These are phyloP conservation scores for Fragaria vesca DNA, from an alignment of 306 rosid species.

Conservation along the genomic window DNA sequence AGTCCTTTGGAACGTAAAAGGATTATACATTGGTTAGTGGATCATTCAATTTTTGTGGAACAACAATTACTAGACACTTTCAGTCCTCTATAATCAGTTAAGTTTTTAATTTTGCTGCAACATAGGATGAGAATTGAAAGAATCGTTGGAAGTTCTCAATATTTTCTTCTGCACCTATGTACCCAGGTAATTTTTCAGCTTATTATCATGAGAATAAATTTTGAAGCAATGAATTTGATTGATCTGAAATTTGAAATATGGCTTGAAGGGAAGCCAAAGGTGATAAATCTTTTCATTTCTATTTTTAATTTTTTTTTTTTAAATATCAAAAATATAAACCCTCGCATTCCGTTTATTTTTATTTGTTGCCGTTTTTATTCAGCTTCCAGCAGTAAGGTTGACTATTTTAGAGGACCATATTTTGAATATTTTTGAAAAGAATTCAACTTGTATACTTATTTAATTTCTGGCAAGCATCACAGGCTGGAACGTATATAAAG, in stretches of 20 bases:
- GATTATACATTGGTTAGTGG: slow-evolving; percentile 79
- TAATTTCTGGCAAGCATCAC: slow-evolving; percentile 2
- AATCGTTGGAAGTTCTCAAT: slow-evolving; percentile 71
- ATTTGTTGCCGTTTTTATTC: neutral
- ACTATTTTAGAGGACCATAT: neutral
- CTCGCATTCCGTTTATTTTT: neutral
- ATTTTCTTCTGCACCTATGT: slow-evolving; percentile 86
- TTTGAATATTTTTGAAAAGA: neutral
- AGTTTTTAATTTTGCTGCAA: slow-evolving; percentile 24
- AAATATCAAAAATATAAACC: neutral
- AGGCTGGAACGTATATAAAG: slow-evolving; percentile 98
- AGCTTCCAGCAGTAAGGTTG: neutral
- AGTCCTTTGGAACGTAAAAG: slow-evolving; percentile 92
- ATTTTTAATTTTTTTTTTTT: neutral
- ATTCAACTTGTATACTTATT: neutral
- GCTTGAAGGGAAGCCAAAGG: neutral
- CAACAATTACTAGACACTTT: neutral
- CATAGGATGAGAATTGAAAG: slow-evolving; percentile 80
- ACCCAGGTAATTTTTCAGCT: slow-evolving; percentile 60
- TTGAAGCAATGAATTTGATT: neutral
- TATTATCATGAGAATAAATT: neutral
- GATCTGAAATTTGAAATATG: neutral
- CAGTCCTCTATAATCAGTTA: slow-evolving; percentile 11
- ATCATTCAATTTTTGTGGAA: slow-evolving; percentile 8
- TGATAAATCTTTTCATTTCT: neutral